Evolutionary conservation across 805 yeast genomes (phyloP).

Genomic region (Ogataea henricii): DNA sequence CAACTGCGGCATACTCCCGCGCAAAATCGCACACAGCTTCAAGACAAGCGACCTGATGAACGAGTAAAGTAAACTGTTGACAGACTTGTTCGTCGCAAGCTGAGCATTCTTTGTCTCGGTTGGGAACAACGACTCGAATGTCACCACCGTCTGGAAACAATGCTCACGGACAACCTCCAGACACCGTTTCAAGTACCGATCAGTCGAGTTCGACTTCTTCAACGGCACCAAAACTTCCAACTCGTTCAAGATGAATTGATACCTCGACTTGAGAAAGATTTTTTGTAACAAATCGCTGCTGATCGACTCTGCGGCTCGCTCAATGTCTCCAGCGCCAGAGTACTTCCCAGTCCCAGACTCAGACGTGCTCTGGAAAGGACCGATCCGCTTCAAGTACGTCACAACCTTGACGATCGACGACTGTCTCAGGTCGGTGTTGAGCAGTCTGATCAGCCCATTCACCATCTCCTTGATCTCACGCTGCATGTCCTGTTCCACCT

Average conservation of each 20-base stretch:
- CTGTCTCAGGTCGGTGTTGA: slow-evolving; percentile 76
- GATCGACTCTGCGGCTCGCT: slow-evolving; percentile 5
- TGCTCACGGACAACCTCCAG: slow-evolving; percentile 86
- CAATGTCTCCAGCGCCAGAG: slow-evolving; percentile 6
- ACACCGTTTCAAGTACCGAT: slow-evolving; percentile 71
- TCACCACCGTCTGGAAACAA: slow-evolving; percentile 70
- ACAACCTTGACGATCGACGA: slow-evolving; percentile 78
- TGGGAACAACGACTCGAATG: slow-evolving; percentile 64
- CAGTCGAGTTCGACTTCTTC: slow-evolving; percentile 49
- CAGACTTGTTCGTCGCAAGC: slow-evolving; percentile 10
- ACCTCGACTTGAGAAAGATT: slow-evolving; percentile 68
- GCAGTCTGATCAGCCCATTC: slow-evolving; percentile 62
- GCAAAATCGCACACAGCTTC: slow-evolving; percentile 35
- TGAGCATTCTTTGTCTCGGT: slow-evolving; percentile 26
- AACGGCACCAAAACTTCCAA: slow-evolving; percentile 59
- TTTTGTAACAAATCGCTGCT: slow-evolving; percentile 45
- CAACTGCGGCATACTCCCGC: slow-evolving; percentile 35
- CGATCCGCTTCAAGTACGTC: slow-evolving; percentile 71
- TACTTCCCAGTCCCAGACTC: background rate
- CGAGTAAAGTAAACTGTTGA: slow-evolving; percentile 38
- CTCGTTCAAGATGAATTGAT: slow-evolving; percentile 65
- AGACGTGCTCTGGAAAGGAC: slow-evolving; percentile 42
- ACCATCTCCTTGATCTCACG: slow-evolving; percentile 62
- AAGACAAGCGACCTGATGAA: slow-evolving; percentile 38
- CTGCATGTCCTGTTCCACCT: slow-evolving; percentile 53